phyloP scores from a whole-genome alignment of 352 stramenopile species.

The Phytophthora litchii region DNA sequence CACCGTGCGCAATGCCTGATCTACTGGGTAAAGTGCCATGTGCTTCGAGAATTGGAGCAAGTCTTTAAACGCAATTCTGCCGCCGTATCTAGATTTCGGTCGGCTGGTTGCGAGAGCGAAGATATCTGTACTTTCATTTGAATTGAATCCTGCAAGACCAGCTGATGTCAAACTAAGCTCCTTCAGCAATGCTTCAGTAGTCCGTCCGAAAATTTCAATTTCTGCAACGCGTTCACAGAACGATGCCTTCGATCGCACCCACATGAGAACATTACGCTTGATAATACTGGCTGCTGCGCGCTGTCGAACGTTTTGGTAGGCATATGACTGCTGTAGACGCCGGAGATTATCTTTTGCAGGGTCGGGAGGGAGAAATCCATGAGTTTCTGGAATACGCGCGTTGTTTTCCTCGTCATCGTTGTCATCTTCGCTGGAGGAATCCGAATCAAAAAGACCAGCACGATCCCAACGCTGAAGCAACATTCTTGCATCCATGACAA shows the following conservation, averaged over 20 bases:
- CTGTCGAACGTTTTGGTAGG: constrained; percentile 62
- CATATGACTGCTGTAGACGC: constrained; percentile 46
- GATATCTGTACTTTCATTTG: constrained; percentile 33
- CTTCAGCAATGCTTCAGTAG: constrained; percentile 54
- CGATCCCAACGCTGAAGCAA: constrained; percentile 65
- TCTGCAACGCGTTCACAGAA: constrained; percentile 66
- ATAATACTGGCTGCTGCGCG: constrained; percentile 62
- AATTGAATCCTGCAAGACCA: constrained; percentile 3
- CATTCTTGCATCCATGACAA: constrained; percentile 49
- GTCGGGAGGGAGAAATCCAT: neutral
- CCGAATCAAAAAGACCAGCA: constrained; percentile 55
- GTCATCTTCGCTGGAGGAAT: constrained; percentile 45
- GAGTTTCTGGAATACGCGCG: neutral
- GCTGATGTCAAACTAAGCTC: constrained; percentile 39
- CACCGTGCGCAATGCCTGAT: constrained; percentile 62
- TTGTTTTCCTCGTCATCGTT: constrained; percentile 34
- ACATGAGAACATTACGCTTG: constrained; percentile 62
- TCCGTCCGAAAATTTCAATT: constrained; percentile 67
- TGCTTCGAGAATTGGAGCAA: constrained; percentile 75
- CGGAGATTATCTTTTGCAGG: constrained; percentile 15
- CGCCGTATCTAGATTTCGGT: constrained; percentile 23
- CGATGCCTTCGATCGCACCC: constrained; percentile 52
- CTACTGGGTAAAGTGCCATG: constrained; percentile 67
- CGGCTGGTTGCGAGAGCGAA: constrained; percentile 40
- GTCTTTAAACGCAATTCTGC: constrained; percentile 58